Percentiles rank a stretch among this genome's conserved stretches.
These are phyloP conservation scores for Agaricus blazei DNA, from an alignment of 768 basidiomycete species.

Conservation along the genomic window DNA sequence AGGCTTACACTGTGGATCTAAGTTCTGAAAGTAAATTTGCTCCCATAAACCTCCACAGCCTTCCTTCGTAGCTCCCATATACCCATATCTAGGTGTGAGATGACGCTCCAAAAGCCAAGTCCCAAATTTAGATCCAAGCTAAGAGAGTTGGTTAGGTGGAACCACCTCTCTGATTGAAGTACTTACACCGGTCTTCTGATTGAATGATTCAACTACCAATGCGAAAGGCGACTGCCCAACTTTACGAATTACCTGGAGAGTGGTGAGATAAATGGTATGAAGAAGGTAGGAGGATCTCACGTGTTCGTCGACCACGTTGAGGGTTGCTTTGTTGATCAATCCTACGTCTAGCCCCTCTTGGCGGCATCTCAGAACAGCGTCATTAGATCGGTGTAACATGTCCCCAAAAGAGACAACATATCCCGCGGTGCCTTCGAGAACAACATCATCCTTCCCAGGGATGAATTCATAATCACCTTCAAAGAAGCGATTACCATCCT, in stretches of 20 bases:
- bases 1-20: slow-evolving; percentile 70
- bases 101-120: slow-evolving; percentile 83
- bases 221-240: slow-evolving; percentile 74
- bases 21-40: slow-evolving; percentile 77
- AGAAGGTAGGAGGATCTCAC: slow-evolving; percentile 23
- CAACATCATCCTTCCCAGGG: slow-evolving; percentile 82
- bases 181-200: slow-evolving; percentile 81
- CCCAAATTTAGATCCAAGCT: slow-evolving; percentile 79
- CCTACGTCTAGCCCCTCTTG: slow-evolving; percentile 76
- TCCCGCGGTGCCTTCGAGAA: slow-evolving; percentile 71
- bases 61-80: slow-evolving; percentile 78
- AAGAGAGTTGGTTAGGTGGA: slow-evolving; percentile 1
- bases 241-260: slow-evolving; percentile 53
- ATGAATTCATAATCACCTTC: slow-evolving; percentile 70
- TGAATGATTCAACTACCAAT: slow-evolving; percentile 79
- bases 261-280: not conserved
- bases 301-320: slow-evolving; percentile 83
- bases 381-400: slow-evolving; percentile 79
- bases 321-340: slow-evolving; percentile 79
- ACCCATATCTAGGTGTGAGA: slow-evolving; percentile 75
- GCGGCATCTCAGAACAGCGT: slow-evolving; percentile 73
- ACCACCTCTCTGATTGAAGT: not conserved
- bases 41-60: slow-evolving; percentile 69
- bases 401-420: slow-evolving; percentile 86
- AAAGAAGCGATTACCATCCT: slow-evolving; percentile 65